Evolutionary conservation across 2,329 filamentous ascomycete species (phyloP), one percentile per base, ranked within the genome.

Genomic region (Epichloe elymi): DNA sequence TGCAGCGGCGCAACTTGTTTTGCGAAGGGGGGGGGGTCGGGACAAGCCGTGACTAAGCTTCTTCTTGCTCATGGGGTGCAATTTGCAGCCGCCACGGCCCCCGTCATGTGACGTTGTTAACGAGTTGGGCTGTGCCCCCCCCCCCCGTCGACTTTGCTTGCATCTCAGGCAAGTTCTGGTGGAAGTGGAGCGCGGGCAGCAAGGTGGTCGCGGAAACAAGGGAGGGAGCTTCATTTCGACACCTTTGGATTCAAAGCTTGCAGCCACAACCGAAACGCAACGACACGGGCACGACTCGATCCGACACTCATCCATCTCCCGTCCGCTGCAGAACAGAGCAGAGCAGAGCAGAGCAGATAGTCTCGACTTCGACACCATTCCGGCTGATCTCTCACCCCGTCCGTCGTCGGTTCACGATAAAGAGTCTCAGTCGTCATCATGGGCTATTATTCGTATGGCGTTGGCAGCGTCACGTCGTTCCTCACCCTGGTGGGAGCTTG

Each of bases 401-500:
- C n/a, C 49, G 43, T 49, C 23, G 26, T 38, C 40, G 6, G 6
- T 46, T 19, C 33, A 41, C 5, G 26, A 26, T 37, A 23, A 23
- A n/a, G 17, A 3, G 39, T n/a, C 8, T 14, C 23, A 17, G 35
- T 30, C 61, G 62, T 53, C 64, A 68, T 62, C 55, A 91, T 91
- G 86, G 82, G 82, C 78, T 76, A 85, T 65, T 71, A 85, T 65
- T 71, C 65, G 55, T 90, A 91, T 73, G 80, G 83, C 62, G 68
- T 80, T 61, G 82, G 84, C 69, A 79, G 80, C 69, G 75, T 80
- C 64, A 77, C 78, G 61, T 76, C 82, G 60, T 80, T 85, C 63
- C 72, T 90, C 61, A 72, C 78, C 52, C 75, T 93, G 54, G 81
- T 90, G 61, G 87, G 85, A 76, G 74, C 82, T 68, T 93, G 88